Conservation (phyloP, 1,284 basidiomycete species). For the Naganishia sp. region DNA sequence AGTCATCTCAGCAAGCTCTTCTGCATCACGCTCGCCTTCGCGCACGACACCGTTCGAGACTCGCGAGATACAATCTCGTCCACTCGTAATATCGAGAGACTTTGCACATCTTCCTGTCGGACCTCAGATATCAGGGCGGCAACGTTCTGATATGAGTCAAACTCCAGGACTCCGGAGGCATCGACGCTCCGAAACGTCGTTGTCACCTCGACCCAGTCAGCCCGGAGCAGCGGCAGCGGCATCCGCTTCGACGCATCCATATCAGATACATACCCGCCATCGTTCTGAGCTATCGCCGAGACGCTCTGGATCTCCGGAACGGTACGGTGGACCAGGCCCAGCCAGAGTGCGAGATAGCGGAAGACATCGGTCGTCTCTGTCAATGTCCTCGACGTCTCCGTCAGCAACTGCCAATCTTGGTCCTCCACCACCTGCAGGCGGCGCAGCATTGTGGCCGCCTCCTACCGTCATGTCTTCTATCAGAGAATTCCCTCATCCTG, state of each 20-base stretch:
- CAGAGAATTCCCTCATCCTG: slow-evolving; percentile 16
- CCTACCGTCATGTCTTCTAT: slow-evolving; percentile 23
- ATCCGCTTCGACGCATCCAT: slow-evolving; percentile 17
- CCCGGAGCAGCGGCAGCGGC: slow-evolving; percentile 22
- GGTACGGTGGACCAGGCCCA: slow-evolving; percentile 13
- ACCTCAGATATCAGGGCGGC: background rate
- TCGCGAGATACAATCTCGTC: background rate
- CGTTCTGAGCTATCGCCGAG: slow-evolving; percentile 21
- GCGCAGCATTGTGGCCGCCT: slow-evolving; percentile 19
- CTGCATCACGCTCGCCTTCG: slow-evolving; percentile 5
- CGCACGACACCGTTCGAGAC: background rate
- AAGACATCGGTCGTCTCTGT: slow-evolving; percentile 21
- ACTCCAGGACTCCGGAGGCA: slow-evolving; percentile 13
- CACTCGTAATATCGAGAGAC: slow-evolving; percentile 1
- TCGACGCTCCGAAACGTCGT: slow-evolving; percentile 20
- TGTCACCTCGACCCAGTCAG: slow-evolving; percentile 23
- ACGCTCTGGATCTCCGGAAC: slow-evolving; percentile 22
- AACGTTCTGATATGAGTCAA: slow-evolving; percentile 17
- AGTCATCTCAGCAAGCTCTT: background rate
- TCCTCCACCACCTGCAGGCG: background rate
- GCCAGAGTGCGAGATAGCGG: slow-evolving; percentile 17
- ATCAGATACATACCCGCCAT: slow-evolving; percentile 21
- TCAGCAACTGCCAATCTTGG: slow-evolving; percentile 4
- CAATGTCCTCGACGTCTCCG: slow-evolving; percentile 10
- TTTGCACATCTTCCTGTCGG: slow-evolving; percentile 2